Conservation (phyloP, 2,329 filamentous ascomycete genomes). For the Nannizzia gypsea region DNA sequence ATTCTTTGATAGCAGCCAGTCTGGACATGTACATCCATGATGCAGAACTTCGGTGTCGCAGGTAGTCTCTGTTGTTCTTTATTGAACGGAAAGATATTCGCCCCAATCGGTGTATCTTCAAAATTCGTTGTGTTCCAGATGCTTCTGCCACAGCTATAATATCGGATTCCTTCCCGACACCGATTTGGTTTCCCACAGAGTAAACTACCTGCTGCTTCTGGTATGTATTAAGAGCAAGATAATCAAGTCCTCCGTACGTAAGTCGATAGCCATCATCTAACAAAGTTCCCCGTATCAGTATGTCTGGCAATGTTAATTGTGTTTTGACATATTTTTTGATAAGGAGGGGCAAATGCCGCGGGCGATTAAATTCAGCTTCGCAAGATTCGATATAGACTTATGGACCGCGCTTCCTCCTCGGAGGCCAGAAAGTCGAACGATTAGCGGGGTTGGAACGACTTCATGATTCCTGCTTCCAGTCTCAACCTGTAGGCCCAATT, state of each 20-base stretch:
- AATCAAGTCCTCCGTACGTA: constrained; percentile 93
- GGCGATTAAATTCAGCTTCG: constrained; percentile 83
- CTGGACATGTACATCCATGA: constrained; percentile 98
- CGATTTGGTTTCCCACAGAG: constrained; percentile 86
- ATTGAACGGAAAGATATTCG: constrained; percentile 95
- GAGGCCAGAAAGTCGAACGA: constrained; percentile 70
- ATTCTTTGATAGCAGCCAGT: constrained; percentile 87
- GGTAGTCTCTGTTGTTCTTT: constrained; percentile 90
- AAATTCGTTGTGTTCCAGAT: constrained; percentile 61
- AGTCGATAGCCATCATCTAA: constrained; percentile 84
- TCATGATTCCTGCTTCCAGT: constrained; percentile 94
- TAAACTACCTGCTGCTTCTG: constrained; percentile 70
- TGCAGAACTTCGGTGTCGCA: constrained; percentile 64
- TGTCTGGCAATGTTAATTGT: not conserved
- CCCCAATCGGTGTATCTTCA: constrained; percentile 93
- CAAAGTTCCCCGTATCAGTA: not conserved
- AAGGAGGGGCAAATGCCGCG: too few relatives aligned
- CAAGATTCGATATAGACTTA: constrained; percentile 76
- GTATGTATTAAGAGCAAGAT: constrained; percentile 87
- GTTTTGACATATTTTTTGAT: constrained; percentile 88
- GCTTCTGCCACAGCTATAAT: constrained; percentile 86
- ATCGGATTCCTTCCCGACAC: constrained; percentile 94
- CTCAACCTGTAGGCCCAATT: constrained; percentile 54
- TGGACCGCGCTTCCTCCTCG: constrained; percentile 69
- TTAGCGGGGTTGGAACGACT: constrained; percentile 81